Evolutionary conservation across 1,284 basidiomycete species (phyloP), one percentile per base, ranked within the genome.

Genomic region (Omphalotus olearius): DNA sequence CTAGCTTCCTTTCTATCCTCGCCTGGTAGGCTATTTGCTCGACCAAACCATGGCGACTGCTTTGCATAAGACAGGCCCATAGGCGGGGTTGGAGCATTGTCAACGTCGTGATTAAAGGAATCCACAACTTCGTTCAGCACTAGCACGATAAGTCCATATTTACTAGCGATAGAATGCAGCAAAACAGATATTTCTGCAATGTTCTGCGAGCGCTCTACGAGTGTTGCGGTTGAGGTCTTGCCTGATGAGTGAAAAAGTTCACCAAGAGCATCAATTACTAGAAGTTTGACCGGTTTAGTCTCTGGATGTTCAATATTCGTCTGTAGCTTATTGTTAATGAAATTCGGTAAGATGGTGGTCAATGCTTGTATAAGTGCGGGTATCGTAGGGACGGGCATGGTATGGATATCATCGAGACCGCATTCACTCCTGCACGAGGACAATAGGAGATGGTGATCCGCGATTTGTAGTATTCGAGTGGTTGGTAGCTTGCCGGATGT

Each of bases 81-180:
- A 0, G 59, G 60, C 38, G 55, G 44, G 56, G 57, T 61, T 5
- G 53, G 49, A 46, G 66, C 62, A 10, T 53, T 56, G 38, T 55
- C 55, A 4, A 62, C 52, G 9, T 50, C 60, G 14, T 66, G 68
- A 26, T 79, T 68, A 55, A 92, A 84, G 6, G 81, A 82, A 60
- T 93, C 88, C n/a, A 82, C 75, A 2, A 94, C 91, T 65, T 93
- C 89, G 66, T 95, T 96, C 42, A 97, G 69, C 36, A 95, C 83
- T 23, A 96, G 70, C 28, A 96, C 72, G 0, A 91, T 90, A 20
- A 95, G 65, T 33, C 73, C 69, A 60, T 87, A 74, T 52, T 68
- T 73, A 56, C 70, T 71, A 0, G 90, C 90, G 14, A 94, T 69
- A 2, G 66, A 60, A 64, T 93, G 91, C 6, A 95, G 76, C 42